Percentiles rank a stretch among this genome's conserved stretches.
phyloP scores from a whole-genome alignment of 1,139 yeast genomes.

The Candida sojae region DNA sequence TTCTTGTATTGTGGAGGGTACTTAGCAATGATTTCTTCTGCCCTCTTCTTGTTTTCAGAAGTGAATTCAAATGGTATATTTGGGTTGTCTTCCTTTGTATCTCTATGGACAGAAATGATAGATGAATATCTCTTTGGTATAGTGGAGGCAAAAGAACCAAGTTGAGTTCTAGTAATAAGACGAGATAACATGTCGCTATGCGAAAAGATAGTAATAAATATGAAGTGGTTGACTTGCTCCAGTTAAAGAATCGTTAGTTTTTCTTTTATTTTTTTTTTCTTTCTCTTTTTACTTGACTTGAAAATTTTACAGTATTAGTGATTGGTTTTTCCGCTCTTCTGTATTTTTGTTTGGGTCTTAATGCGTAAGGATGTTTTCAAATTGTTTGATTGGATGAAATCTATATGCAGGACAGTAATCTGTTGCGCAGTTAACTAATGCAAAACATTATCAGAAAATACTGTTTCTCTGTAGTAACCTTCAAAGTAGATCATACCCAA shows the following conservation, averaged over 20 bases:
- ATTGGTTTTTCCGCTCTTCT: background rate
- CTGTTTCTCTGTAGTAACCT: no score
- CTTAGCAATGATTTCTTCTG: conserved; percentile 72
- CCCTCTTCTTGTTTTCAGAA: conserved; percentile 67
- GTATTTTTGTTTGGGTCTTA: background rate
- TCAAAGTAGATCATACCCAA: no score
- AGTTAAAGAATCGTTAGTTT: no score
- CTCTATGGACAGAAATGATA: conserved; percentile 71
- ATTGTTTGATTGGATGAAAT: conserved; percentile 11
- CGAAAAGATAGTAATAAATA: background rate
- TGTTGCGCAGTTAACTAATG: no score
- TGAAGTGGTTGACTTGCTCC: background rate
- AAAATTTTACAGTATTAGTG: background rate
- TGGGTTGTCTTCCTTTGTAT: conserved; percentile 68
- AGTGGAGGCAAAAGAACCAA: conserved; percentile 8
- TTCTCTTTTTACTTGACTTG: background rate
- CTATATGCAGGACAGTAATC: conserved; percentile 2
- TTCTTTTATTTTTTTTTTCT: no score
- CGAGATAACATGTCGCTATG: conserved; percentile 16
- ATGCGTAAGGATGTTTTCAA: conserved; percentile 10
- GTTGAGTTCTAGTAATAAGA: conserved; percentile 7
- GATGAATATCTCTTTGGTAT: conserved; percentile 32
- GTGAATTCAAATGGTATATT: conserved; percentile 73
- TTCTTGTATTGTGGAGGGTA: conserved; percentile 87
- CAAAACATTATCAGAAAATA: no score